These are phyloP conservation scores for Fusarium subtropicale DNA, from an alignment of 2,329 filamentous ascomycete species.

Conservation along the genomic window DNA sequence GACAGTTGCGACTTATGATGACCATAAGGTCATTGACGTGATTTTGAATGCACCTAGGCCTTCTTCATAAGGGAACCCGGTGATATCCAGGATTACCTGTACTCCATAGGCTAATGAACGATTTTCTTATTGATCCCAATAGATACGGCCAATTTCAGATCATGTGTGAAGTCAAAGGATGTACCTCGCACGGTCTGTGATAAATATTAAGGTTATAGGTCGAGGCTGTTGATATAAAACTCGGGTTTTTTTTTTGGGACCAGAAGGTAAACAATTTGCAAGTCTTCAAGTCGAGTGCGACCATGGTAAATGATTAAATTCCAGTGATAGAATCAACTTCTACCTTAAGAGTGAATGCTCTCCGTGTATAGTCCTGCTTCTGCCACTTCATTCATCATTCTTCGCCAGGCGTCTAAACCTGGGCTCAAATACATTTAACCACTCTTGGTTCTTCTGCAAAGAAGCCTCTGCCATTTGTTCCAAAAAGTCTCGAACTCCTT, in stretches of 20 bases:
- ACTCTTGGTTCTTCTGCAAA: not conserved
- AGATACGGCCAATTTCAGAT: no score
- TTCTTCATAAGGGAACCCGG: not conserved
- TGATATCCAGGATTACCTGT: not conserved
- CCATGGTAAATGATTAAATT: not conserved
- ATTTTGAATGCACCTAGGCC: slow-evolving; percentile 27
- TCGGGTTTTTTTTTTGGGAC: no score
- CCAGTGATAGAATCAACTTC: not conserved
- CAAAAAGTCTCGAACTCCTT: not conserved
- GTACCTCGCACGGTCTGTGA: no score
- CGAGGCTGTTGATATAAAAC: no score
- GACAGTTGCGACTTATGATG: slow-evolving; percentile 52
- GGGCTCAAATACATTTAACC: slow-evolving; percentile 13
- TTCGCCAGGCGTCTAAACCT: not conserved
- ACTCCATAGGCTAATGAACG: not conserved
- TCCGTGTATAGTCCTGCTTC: not conserved
- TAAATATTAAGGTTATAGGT: no score
- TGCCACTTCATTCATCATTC: not conserved
- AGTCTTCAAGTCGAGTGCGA: not conserved
- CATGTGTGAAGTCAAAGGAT: no score
- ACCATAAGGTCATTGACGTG: slow-evolving; percentile 53
- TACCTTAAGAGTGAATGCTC: not conserved
- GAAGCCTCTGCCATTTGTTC: slow-evolving; percentile 9
- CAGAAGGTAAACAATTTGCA: no score
- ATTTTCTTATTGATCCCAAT: no score